These are phyloP conservation scores for Thyridium curvatum DNA, from an alignment of 2,329 filamentous ascomycete species.

Conservation along the genomic window DNA sequence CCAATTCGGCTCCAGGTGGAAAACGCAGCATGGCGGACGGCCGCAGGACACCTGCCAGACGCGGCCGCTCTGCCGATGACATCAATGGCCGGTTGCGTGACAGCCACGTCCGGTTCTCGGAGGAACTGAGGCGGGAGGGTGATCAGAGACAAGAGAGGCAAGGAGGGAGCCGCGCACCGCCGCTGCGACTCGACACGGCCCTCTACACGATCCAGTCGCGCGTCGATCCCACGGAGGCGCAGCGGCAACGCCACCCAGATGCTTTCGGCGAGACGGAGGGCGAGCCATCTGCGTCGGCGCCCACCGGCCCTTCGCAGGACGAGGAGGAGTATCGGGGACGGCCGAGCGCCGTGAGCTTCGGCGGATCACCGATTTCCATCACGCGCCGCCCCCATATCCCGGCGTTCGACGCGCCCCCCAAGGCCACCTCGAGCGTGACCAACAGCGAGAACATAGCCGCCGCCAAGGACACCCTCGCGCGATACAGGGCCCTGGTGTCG, in stretches of 20 bases:
- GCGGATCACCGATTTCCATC: constrained; percentile 10
- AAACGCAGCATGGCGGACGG: neutral
- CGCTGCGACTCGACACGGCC: constrained; percentile 11
- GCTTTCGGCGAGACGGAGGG: neutral
- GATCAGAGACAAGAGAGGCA: neutral
- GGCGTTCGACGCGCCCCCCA: constrained; percentile 13
- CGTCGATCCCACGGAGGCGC: constrained; percentile 9
- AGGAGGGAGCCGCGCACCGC: constrained; percentile 2
- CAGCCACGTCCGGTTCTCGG: constrained; percentile 17
- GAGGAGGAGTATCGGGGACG: neutral
- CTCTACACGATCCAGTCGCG: constrained; percentile 25
- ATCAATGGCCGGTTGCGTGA: constrained; percentile 3
- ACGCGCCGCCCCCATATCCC: constrained; percentile 14
- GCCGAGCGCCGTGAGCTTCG: neutral
- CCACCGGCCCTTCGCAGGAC: neutral
- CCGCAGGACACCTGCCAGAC: neutral
- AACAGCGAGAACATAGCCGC: constrained; percentile 7
- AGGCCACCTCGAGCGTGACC: constrained; percentile 10
- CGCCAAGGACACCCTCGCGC: constrained; percentile 16
- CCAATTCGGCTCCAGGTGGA: too few relatives aligned
- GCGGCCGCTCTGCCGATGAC: neutral
- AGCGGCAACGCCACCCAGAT: neutral
- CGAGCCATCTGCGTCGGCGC: constrained; percentile 1
- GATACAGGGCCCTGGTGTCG: constrained; percentile 20
- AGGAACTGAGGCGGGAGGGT: constrained; percentile 11